Conservation (phyloP, 2,329 filamentous ascomycete genomes). For the Sclerotinia sclerotiorum region DNA sequence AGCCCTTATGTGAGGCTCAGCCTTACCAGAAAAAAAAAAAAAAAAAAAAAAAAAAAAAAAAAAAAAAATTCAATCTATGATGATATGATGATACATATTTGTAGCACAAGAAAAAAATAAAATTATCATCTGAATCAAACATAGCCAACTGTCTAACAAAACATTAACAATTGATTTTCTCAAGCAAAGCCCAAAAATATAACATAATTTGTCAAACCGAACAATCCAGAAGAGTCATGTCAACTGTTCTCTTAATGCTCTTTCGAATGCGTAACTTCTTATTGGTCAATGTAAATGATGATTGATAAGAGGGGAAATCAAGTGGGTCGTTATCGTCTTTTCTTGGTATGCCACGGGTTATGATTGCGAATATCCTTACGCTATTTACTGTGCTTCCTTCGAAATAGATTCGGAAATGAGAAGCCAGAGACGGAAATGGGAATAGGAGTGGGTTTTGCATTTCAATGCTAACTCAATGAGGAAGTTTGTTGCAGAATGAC, state of each 20-base stretch:
- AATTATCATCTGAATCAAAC: too few species aligned
- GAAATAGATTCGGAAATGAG: not conserved
- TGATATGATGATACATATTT: not conserved
- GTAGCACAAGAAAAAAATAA: not conserved
- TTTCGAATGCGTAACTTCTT: not conserved
- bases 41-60: too few species aligned
- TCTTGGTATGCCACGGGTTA: not conserved
- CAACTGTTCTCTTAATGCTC: not conserved
- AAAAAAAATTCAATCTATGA: too few species aligned
- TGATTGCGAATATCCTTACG: not conserved
- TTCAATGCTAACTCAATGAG: not conserved
- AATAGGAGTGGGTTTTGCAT: not conserved
- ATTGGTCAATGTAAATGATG: constrained; percentile 5
- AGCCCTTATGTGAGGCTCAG: not conserved
- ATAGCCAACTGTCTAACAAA: too few species aligned
- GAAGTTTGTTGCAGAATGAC: constrained; percentile 2
- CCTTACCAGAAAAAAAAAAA: not conserved
- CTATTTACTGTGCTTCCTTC: not conserved
- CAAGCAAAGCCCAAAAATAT: not conserved
- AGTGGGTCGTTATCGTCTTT: constrained; percentile 11
- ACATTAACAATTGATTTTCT: too few species aligned
- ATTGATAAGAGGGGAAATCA: constrained; percentile 8
- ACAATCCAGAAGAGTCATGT: constrained; percentile 14
- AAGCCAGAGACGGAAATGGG: not conserved
- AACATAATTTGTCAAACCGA: constrained; percentile 6